Percentiles rank a stretch among this genome's conserved stretches.
These are phyloP conservation scores for Pyrus hybrid DNA, from an alignment of 331 rosid genomes.

Conservation along the genomic window DNA sequence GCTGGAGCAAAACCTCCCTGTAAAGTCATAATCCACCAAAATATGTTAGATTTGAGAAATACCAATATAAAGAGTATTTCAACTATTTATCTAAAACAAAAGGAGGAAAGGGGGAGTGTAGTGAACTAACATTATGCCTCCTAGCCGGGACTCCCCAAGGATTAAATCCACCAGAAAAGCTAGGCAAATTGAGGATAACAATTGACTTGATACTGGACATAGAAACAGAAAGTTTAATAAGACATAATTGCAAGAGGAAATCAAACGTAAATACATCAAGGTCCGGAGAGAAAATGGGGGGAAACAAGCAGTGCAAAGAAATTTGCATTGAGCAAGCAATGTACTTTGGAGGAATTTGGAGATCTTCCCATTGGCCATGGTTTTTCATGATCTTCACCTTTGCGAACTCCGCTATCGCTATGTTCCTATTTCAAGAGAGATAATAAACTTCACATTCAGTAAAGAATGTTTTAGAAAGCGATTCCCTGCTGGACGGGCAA, in stretches of 20 bases:
- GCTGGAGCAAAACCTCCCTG: slow-evolving; percentile 74
- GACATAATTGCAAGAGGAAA: slow-evolving; percentile 4
- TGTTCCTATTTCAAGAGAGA: slow-evolving; percentile 47
- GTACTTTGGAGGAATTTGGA: slow-evolving; percentile 62
- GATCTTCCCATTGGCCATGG: slow-evolving; percentile 57
- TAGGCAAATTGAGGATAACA: slow-evolving; percentile 89
- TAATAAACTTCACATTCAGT: slow-evolving; percentile 1
- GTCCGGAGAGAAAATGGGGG: background rate
- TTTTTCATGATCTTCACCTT: slow-evolving; percentile 63
- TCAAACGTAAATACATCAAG: background rate
- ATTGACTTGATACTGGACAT: slow-evolving; percentile 76
- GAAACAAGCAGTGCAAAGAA: background rate
- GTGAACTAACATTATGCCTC: slow-evolving; percentile 40
- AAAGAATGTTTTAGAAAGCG: background rate
- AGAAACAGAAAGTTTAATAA: slow-evolving; percentile 1
- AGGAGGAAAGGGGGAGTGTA: background rate
- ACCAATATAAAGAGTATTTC: background rate
- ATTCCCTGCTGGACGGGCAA: background rate
- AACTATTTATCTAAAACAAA: background rate
- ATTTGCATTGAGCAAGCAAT: background rate
- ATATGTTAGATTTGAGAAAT: slow-evolving; percentile 17
- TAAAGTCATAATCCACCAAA: slow-evolving; percentile 18
- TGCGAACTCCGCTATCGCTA: slow-evolving; percentile 67
- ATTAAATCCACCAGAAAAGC: slow-evolving; percentile 95
- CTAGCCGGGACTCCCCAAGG: slow-evolving; percentile 90